Evolutionary conservation across 208 protist genomes (phyloP).

Genomic region (Leishmania aethiopica): DNA sequence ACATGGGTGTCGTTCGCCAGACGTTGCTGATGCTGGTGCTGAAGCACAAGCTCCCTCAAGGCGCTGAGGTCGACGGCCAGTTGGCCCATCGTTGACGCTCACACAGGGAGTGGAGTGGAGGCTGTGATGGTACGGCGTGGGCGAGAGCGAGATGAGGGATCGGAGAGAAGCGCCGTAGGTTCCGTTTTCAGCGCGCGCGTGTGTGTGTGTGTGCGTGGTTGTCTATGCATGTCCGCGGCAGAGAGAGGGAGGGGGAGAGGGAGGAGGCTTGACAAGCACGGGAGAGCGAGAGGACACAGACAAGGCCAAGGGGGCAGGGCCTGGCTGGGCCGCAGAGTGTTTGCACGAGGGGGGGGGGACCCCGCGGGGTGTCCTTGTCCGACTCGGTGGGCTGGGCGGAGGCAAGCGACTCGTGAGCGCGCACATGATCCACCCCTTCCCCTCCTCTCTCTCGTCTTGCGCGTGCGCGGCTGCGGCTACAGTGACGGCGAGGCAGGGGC

Average conservation of each 20-base stretch:
- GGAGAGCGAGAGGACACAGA: not conserved
- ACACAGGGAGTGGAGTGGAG: not conserved
- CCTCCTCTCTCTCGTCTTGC: not conserved
- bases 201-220: slow-evolving; percentile 10
- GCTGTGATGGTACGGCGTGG: not conserved
- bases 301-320: not conserved
- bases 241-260: not conserved
- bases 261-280: not conserved
- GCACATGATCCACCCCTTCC: not conserved
- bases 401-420: not conserved
- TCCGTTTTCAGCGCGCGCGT: not conserved
- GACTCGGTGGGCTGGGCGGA: not conserved
- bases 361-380: not conserved
- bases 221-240: not conserved
- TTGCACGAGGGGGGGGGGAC: not conserved
- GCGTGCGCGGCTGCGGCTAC: not conserved
- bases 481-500: not conserved
- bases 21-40: slow-evolving; percentile 13
- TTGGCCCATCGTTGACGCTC: not conserved
- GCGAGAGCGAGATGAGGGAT: not conserved
- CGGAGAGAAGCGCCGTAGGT: not conserved
- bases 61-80: not conserved
- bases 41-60: slow-evolving; percentile 7
- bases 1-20: not conserved
- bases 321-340: not conserved